A percentile compares a stretch with the other conserved stretches of the same genome.
Conservation (phyloP, 2,329 filamentous ascomycete genomes). For the Fusarium bactridioides region DNA sequence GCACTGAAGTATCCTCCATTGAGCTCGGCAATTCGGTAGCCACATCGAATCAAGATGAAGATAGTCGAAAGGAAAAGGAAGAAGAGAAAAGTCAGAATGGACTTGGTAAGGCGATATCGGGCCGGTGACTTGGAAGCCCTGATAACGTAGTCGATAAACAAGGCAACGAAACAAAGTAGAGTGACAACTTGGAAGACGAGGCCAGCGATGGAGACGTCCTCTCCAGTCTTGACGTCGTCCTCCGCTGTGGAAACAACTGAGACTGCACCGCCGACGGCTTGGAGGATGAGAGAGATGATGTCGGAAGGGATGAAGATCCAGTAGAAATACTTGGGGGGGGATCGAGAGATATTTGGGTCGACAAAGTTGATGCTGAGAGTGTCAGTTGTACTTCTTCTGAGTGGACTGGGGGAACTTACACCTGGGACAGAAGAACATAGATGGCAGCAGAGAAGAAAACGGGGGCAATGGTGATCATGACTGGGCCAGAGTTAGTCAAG, state of each 20-base stretch:
- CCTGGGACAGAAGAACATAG: constrained; percentile 42
- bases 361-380: constrained; percentile 31
- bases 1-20: constrained; percentile 58
- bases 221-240: constrained; percentile 46
- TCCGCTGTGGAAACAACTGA: constrained; percentile 48
- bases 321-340: constrained; percentile 35
- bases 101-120: constrained; percentile 42
- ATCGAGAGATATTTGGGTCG: constrained; percentile 35
- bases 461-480: constrained; percentile 45
- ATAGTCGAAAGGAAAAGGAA: constrained; percentile 60
- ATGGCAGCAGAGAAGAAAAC: constrained; percentile 43
- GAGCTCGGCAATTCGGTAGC: constrained; percentile 67
- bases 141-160: constrained; percentile 53
- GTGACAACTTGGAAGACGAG: constrained; percentile 61
- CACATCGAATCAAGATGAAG: constrained; percentile 63
- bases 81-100: constrained; percentile 58
- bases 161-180: constrained; percentile 54
- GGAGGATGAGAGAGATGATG: constrained; percentile 58
- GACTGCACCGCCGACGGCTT: constrained; percentile 60
- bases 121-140: constrained; percentile 39
- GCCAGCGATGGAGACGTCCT: constrained; percentile 59
- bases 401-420: constrained; percentile 25
- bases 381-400: neutral
- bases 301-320: constrained; percentile 53
- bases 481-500: constrained; percentile 26